Conservation (phyloP, 2,329 filamentous ascomycete species). For the Albifimbria verrucaria region DNA sequence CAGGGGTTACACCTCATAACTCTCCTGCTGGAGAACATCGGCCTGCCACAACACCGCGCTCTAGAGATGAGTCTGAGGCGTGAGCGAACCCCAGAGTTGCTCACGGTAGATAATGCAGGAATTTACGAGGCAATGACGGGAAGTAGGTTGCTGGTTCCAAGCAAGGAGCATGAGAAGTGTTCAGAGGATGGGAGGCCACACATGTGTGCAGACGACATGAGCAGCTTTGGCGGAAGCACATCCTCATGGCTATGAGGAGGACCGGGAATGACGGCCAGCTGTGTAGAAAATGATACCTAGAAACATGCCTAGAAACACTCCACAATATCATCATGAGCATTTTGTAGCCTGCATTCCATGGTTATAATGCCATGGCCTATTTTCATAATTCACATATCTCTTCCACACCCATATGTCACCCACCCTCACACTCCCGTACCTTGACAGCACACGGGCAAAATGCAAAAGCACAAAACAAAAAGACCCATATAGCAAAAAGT, state of each 20-base stretch:
- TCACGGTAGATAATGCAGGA: constrained; percentile 12
- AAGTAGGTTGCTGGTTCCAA: constrained; percentile 9
- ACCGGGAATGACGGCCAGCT: neutral
- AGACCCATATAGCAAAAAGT: too few species aligned
- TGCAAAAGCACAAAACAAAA: too few species aligned
- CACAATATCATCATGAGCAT: constrained; percentile 1
- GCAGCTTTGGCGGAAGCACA: constrained; percentile 1
- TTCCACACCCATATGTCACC: too few species aligned
- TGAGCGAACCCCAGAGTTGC: constrained; percentile 13
- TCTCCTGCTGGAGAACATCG: neutral
- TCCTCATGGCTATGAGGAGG: constrained; percentile 1
- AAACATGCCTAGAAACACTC: too few species aligned
- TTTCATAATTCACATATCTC: too few species aligned
- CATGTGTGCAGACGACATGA: constrained; percentile 23
- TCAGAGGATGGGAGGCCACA: constrained; percentile 31
- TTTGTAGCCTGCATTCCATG: too few species aligned
- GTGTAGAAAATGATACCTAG: neutral
- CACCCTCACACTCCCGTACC: too few species aligned
- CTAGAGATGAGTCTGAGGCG: constrained; percentile 18
- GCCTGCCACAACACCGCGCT: constrained; percentile 1
- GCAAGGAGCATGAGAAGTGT: constrained; percentile 17
- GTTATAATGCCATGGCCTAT: too few species aligned
- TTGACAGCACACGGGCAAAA: too few species aligned
- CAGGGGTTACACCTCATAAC: neutral
- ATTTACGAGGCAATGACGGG: constrained; percentile 22